phyloP scores from a whole-genome alignment of 2,329 filamentous ascomycete genomes.

The Arthrobotrys megalospora region DNA sequence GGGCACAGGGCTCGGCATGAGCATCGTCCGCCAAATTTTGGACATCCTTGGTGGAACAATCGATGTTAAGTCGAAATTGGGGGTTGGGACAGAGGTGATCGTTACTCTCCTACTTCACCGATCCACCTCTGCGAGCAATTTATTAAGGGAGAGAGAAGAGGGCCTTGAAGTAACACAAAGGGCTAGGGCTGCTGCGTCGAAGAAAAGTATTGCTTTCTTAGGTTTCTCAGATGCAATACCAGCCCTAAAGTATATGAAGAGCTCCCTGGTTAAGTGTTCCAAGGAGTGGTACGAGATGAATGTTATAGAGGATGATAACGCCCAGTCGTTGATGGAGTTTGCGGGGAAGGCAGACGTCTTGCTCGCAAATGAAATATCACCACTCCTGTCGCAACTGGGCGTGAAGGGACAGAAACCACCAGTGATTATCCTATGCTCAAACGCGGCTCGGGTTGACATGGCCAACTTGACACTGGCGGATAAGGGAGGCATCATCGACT shows the following conservation, averaged over 20 bases:
- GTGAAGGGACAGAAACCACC: constrained; percentile 59
- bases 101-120: constrained; percentile 69
- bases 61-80: constrained; percentile 72
- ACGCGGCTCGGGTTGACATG: constrained; percentile 64
- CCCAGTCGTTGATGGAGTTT: constrained; percentile 43
- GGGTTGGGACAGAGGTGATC: constrained; percentile 73
- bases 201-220: constrained; percentile 30
- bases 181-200: constrained; percentile 33
- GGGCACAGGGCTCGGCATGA: constrained; percentile 77
- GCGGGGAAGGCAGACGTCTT: constrained; percentile 39
- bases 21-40: constrained; percentile 76
- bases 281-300: constrained; percentile 67
- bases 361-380: constrained; percentile 47
- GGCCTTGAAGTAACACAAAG: constrained; percentile 20
- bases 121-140: background rate
- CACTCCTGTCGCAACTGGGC: constrained; percentile 35
- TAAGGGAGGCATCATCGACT: constrained; percentile 65
- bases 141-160: constrained; percentile 18
- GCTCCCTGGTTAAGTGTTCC: constrained; percentile 65
- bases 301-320: constrained; percentile 57
- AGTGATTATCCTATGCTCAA: constrained; percentile 67
- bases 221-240: constrained; percentile 38
- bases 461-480: constrained; percentile 53
- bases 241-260: constrained; percentile 62
- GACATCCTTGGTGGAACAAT: constrained; percentile 75